Base-by-base conservation (phyloP, 306 rosid genomes). In the Oemleria cerasiformis region DNA sequence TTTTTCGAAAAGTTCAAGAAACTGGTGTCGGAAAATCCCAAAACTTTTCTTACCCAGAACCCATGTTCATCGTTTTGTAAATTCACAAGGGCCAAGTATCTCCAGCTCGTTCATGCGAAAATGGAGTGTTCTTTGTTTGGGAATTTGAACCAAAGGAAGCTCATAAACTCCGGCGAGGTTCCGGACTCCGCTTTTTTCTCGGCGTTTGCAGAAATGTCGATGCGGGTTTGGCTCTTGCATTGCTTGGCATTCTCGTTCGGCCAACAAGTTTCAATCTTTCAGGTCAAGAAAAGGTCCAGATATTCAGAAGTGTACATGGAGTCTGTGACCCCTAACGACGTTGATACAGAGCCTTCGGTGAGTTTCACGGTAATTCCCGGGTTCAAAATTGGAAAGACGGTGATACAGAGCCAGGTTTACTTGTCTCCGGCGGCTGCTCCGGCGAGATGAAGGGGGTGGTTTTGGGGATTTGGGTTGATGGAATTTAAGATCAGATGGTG, bases 91-190 rank as follows among this genome's bases (percentile, higher is more conserved):
- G 71, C 85, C 51, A 94, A 94, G 84, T 94, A 89, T 63, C 81
- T 86, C 40, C 88, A 87, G 43, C 75, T 88, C 11, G 89, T 90
- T 42, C 97, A 93, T 49, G 93, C 97, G 30, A 93, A 93, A 67
- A 94, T 94, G 99, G 99, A 94, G 75, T 91, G 97, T 48, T 94
- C 99, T 13, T 78, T 94, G 8, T 94, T 91, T 72, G 99, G 99
- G 0, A 94, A 91, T 60, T 74, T 91, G 79, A 94, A 85, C 79
- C 92, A 83, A 80, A 84, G 99, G 72, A 94, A 94, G 78, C 16
- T 82, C 0, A 70, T 94, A 40, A 89, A 71, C 65, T 81, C 95
- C 67, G 94, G 96, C 4, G 91, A 92, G 1, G 86, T 75, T 50
- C 96, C 99, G 4, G 97, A 91, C 51, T 84, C 88, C 47, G 38